phyloP scores from a whole-genome alignment of 768 basidiomycete genomes.

The Imleria badia region DNA sequence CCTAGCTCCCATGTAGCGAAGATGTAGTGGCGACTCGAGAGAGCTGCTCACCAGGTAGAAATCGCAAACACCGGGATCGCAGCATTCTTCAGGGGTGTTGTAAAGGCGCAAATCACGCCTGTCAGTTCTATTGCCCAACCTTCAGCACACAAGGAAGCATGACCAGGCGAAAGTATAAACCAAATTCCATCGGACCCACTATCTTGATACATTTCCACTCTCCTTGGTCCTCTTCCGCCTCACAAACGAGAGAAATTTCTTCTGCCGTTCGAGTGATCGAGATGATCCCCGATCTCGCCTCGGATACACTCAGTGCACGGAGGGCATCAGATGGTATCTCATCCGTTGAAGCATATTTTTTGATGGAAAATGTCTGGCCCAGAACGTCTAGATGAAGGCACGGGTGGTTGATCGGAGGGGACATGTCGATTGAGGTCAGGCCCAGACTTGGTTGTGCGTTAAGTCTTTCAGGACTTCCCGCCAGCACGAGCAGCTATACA shows the following conservation, averaged over 20 bases:
- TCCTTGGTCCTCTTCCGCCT: conserved; percentile 39
- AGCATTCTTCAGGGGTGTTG: conserved; percentile 51
- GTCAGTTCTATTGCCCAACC: conserved; percentile 45
- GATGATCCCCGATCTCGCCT: conserved; percentile 39
- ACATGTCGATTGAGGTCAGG: conserved; percentile 20
- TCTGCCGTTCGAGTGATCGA: conserved; percentile 60
- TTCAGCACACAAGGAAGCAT: not conserved
- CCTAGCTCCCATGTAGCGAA: conserved; percentile 35
- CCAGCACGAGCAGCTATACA: not conserved
- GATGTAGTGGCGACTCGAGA: not conserved
- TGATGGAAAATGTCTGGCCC: conserved; percentile 43
- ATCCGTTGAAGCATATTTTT: conserved; percentile 37
- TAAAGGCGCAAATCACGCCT: conserved; percentile 55
- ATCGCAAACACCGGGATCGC: conserved; percentile 57
- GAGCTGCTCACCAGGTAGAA: conserved; percentile 56
- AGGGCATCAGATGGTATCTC: conserved; percentile 31
- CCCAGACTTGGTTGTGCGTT: not conserved
- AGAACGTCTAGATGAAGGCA: conserved; percentile 50
- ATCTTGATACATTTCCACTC: conserved; percentile 63
- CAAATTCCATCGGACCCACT: conserved; percentile 65
- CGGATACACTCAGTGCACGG: conserved; percentile 30
- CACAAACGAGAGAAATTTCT: conserved; percentile 60
- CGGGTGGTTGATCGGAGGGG: conserved; percentile 46
- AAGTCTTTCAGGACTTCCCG: not conserved
- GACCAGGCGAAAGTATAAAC: conserved; percentile 29